phyloP scores from a whole-genome alignment of 1,139 yeast species.

The Zygotorulaspora mrakii region DNA sequence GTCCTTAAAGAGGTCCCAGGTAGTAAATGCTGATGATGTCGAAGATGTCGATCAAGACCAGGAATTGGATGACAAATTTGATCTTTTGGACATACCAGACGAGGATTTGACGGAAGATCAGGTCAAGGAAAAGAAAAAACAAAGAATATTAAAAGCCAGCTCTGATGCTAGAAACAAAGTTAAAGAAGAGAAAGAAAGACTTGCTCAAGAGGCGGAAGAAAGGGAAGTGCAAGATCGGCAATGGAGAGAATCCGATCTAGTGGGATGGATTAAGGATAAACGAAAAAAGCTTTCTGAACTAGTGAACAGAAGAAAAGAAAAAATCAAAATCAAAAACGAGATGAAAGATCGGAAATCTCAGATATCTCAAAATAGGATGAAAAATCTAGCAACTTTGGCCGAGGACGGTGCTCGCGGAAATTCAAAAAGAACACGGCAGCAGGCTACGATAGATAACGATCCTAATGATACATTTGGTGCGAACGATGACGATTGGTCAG shows the following conservation, averaged over 20 bases:
- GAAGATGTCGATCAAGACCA: constrained; percentile 47
- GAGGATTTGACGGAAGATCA: constrained; percentile 76
- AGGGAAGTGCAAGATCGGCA: constrained; percentile 58
- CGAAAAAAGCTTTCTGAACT: constrained; percentile 57
- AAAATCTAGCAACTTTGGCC: constrained; percentile 82
- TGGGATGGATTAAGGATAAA: constrained; percentile 75
- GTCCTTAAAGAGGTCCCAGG: constrained; percentile 63
- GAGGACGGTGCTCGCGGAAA: constrained; percentile 52
- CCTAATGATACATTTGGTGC: constrained; percentile 96
- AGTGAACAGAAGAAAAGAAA: constrained; percentile 59
- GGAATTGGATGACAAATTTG: constrained; percentile 59
- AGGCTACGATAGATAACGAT: constrained; percentile 76
- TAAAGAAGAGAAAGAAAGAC: constrained; percentile 69
- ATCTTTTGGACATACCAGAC: constrained; percentile 79
- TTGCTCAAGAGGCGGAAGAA: constrained; percentile 48
- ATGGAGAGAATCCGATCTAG: constrained; percentile 73
- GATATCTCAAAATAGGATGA: constrained; percentile 93
- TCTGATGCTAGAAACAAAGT: constrained; percentile 85
- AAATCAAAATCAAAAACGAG: constrained; percentile 68
- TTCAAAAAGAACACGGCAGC: constrained; percentile 49
- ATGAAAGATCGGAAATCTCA: constrained; percentile 83
- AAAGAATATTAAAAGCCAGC: constrained; percentile 76
- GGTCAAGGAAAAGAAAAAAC: constrained; percentile 81
- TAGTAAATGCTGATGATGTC: constrained; percentile 58
- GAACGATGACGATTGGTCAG: constrained; percentile 93